phyloP scores from a whole-genome alignment of 495 filamentous ascomycete species.

The Lichenothelia convexa region DNA sequence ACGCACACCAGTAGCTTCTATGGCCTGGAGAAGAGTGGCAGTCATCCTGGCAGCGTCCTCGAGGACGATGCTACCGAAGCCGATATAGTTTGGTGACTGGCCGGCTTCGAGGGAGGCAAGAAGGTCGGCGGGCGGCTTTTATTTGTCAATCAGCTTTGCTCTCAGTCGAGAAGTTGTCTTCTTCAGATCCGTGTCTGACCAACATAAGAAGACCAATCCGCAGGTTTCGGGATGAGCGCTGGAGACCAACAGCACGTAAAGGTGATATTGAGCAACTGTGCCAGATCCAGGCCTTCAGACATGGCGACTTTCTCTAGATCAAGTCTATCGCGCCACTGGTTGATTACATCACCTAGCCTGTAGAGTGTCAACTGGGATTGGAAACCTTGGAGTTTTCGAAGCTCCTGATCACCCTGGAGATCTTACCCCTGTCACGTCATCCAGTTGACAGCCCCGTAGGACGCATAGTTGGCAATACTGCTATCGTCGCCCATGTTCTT shows the following conservation, averaged over 20 bases:
- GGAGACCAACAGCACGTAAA: constrained; percentile 66
- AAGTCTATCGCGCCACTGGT: constrained; percentile 20
- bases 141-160: constrained; percentile 56
- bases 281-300: constrained; percentile 45
- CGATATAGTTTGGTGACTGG: constrained; percentile 59
- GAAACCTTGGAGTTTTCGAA: too few species aligned
- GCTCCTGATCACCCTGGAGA: too few species aligned
- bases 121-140: constrained; percentile 42
- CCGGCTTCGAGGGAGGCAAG: constrained; percentile 44
- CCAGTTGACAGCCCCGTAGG: too few species aligned
- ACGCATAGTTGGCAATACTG: too few species aligned
- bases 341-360: constrained; percentile 44
- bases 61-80: constrained; percentile 68
- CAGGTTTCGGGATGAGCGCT: constrained; percentile 59
- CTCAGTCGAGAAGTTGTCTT: constrained; percentile 48
- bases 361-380: constrained; percentile 59
- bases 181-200: too few species aligned
- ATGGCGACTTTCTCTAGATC: constrained; percentile 26
- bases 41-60: constrained; percentile 54
- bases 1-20: constrained; percentile 43
- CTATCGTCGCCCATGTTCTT: too few species aligned
- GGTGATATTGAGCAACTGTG: constrained; percentile 46
- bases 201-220: too few species aligned
- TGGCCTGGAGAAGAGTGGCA: constrained; percentile 46
- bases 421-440: too few species aligned